Conservation (phyloP, 1,284 basidiomycete species). For the Cronartium ribicola region DNA sequence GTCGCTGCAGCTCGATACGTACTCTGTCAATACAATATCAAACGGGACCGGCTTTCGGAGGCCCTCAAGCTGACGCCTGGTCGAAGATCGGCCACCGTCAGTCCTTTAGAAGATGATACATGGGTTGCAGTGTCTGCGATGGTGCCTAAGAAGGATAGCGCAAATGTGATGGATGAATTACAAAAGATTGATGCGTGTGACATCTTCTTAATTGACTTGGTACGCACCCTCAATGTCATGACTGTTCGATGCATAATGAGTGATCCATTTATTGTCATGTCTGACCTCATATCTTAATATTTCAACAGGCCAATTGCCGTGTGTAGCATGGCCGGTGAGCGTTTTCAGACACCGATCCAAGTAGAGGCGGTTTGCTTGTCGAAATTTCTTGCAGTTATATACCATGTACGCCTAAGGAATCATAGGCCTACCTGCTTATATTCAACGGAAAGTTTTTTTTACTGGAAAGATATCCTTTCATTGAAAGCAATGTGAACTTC, state of each 20-base stretch:
- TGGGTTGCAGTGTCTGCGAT: conserved; percentile 93
- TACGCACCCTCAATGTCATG: neutral
- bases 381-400: too few species aligned
- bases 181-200: conserved; percentile 80
- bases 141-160: conserved; percentile 80
- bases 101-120: conserved; percentile 68
- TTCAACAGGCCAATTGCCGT: conserved; percentile 8
- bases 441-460: too few species aligned
- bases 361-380: too few species aligned
- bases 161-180: conserved; percentile 84
- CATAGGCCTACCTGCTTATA: too few species aligned
- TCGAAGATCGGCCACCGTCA: conserved; percentile 81
- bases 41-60: conserved; percentile 60
- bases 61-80: conserved; percentile 81
- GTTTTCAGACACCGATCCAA: neutral
- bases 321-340: neutral
- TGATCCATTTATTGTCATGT: neutral
- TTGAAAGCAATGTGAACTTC: too few species aligned
- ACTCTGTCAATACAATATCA: conserved; percentile 86
- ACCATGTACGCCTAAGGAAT: too few species aligned
- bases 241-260: neutral
- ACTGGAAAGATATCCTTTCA: too few species aligned
- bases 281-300: neutral
- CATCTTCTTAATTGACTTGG: conserved; percentile 78
- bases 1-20: conserved; percentile 84